phyloP scores from a whole-genome alignment of 768 basidiomycete species.

The Holtermanniella nyarrowii region DNA sequence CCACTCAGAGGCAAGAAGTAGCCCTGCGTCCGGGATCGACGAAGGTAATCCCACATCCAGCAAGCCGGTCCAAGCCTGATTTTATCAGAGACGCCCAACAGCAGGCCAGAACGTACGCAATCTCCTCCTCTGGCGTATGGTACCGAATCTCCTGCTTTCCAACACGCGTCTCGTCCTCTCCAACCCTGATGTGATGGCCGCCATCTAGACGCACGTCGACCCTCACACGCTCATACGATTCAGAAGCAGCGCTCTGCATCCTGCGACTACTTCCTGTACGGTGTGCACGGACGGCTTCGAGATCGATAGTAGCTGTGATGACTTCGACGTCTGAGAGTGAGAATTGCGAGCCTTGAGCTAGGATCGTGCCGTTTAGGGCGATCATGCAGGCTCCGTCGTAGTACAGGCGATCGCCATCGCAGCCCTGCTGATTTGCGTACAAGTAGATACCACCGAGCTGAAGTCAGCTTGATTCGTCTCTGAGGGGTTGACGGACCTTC shows the following conservation, averaged over 20 bases:
- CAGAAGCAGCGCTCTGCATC: constrained; percentile 73
- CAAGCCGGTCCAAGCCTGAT: constrained; percentile 87
- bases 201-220: constrained; percentile 67
- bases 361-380: constrained; percentile 78
- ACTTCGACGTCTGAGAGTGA: constrained; percentile 94
- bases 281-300: constrained; percentile 91
- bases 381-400: constrained; percentile 97
- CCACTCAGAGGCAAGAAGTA: constrained; percentile 94
- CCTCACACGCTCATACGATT: constrained; percentile 70
- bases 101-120: constrained; percentile 58
- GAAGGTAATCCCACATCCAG: constrained; percentile 99
- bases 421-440: constrained; percentile 98
- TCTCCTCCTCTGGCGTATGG: constrained; percentile 89
- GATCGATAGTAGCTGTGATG: constrained; percentile 85
- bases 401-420: constrained; percentile 94
- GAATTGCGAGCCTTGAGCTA: constrained; percentile 95
- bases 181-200: constrained; percentile 53
- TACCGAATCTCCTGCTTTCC: constrained; percentile 51
- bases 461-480: background rate
- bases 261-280: constrained; percentile 68
- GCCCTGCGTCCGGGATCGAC: constrained; percentile 83
- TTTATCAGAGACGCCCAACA: background rate
- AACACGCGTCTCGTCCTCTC: constrained; percentile 48
- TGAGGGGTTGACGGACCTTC: constrained; percentile 51
- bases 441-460: constrained; percentile 94